A percentile compares a stretch with the other conserved stretches of the same genome.
These are phyloP conservation scores for Eucalyptus albens DNA, from an alignment of 345 rosid genomes.

Conservation along the genomic window DNA sequence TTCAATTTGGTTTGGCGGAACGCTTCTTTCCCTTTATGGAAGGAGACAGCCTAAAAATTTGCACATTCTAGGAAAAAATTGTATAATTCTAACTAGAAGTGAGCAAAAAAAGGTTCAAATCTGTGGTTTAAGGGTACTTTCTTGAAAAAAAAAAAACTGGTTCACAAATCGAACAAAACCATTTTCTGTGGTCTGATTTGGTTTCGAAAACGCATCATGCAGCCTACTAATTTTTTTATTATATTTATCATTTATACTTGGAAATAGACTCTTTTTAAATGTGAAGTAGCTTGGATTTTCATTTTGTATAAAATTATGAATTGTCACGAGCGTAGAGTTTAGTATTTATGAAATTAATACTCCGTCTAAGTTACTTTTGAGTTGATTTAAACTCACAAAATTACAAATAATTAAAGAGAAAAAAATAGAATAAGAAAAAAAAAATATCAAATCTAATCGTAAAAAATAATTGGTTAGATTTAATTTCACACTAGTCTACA, in stretches of 20 bases:
- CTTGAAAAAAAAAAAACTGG: not conserved
- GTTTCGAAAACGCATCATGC: not conserved
- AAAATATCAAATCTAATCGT: too few species aligned
- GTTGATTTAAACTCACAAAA: too few species aligned
- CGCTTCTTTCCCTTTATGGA: not conserved
- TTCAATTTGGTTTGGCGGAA: not conserved
- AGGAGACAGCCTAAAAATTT: not conserved
- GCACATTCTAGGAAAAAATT: not conserved
- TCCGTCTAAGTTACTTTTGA: too few species aligned
- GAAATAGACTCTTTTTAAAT: not conserved
- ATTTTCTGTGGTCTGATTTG: not conserved
- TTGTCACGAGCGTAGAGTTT: not conserved
- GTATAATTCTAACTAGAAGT: not conserved
- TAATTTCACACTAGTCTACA: too few species aligned
- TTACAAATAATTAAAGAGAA: too few species aligned
- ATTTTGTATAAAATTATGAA: too few species aligned
- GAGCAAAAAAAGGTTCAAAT: not conserved
- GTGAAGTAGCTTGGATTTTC: not conserved
- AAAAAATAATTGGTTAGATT: fast-evolving
- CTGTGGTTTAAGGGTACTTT: not conserved
- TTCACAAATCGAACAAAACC: not conserved
- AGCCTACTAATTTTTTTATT: not conserved
- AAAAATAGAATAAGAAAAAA: too few species aligned
- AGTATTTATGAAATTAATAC: too few species aligned
- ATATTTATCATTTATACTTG: not conserved